Percentiles rank a stretch among this genome's conserved stretches.
These are phyloP conservation scores for Penicillium sp. DNA, from an alignment of 2,329 filamentous ascomycete species.

Conservation along the genomic window DNA sequence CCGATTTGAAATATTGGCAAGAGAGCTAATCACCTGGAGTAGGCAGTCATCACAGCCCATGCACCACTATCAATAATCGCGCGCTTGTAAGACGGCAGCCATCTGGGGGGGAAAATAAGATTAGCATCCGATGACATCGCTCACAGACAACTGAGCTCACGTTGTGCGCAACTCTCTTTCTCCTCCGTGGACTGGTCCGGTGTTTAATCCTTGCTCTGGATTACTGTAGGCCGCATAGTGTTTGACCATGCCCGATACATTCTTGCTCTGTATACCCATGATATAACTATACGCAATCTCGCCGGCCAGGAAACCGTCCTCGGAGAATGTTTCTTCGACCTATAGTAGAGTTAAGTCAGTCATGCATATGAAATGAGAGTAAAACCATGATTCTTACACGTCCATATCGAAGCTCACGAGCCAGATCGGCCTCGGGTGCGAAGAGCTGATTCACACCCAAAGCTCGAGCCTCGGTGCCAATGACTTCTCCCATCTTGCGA, in stretches of 20 bases:
- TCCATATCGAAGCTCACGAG: conserved; percentile 69
- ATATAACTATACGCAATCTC: conserved; percentile 65
- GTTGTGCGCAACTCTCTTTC: conserved; percentile 57
- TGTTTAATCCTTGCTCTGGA: conserved; percentile 73
- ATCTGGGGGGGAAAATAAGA: conserved; percentile 17
- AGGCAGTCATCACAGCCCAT: conserved; percentile 71
- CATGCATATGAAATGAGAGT: background rate
- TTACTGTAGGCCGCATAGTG: conserved; percentile 70
- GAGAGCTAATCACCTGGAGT: conserved; percentile 53
- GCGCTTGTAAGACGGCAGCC: conserved; percentile 63
- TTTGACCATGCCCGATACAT: conserved; percentile 72
- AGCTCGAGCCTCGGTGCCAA: conserved; percentile 65
- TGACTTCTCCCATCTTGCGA: conserved; percentile 65
- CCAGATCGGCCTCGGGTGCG: conserved; percentile 68
- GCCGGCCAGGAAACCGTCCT: conserved; percentile 67
- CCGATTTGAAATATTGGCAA: background rate
- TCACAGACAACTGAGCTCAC: conserved; percentile 44
- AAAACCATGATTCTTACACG: conserved; percentile 43
- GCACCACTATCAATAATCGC: conserved; percentile 70
- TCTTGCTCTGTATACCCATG: conserved; percentile 62
- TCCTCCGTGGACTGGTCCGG: conserved; percentile 58
- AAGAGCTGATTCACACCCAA: conserved; percentile 74
- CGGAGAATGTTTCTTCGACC: conserved; percentile 71
- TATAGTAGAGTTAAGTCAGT: background rate
- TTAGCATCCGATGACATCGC: background rate